A percentile compares a stretch with the other conserved stretches of the same genome.
Evolutionary conservation across 345 rosid species (phyloP).

Genomic region (Citrus medica): DNA sequence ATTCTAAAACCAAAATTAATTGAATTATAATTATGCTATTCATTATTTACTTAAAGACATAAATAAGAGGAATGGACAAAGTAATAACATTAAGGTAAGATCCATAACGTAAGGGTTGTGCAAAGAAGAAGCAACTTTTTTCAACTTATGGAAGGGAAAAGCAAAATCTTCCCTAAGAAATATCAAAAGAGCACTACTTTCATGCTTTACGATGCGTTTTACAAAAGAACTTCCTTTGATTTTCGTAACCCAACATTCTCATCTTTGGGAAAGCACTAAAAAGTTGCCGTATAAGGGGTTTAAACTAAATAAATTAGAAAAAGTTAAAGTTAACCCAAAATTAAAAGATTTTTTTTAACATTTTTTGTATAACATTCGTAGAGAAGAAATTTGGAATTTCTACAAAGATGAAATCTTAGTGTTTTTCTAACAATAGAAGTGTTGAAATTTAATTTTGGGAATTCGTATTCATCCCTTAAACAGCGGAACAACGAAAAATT

Average conservation of each 20-base stretch:
- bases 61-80: neutral
- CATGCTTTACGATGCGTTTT: slow-evolving; percentile 37
- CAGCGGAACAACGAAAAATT: too few relatives aligned
- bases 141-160: slow-evolving; percentile 40
- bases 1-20: neutral
- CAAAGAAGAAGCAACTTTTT: slow-evolving; percentile 57
- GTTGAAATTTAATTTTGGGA: too few relatives aligned
- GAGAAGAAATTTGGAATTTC: too few relatives aligned
- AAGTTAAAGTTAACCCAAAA: neutral
- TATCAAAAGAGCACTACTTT: slow-evolving; percentile 46
- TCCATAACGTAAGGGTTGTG: slow-evolving; percentile 46
- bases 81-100: slow-evolving; percentile 18
- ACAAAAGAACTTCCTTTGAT: slow-evolving; percentile 36
- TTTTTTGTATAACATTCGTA: too few relatives aligned
- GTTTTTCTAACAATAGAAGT: too few relatives aligned
- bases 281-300: slow-evolving; percentile 18
- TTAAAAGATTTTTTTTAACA: too few relatives aligned
- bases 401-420: too few relatives aligned
- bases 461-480: too few relatives aligned
- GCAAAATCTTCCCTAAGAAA: slow-evolving; percentile 43
- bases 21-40: neutral
- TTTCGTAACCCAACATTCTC: slow-evolving; percentile 46
- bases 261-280: slow-evolving; percentile 34
- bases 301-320: slow-evolving; percentile 10
- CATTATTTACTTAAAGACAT: neutral